phyloP scores from a whole-genome alignment of 192 early-diverging fungal genomes.

The Umbelopsis ramanniana region DNA sequence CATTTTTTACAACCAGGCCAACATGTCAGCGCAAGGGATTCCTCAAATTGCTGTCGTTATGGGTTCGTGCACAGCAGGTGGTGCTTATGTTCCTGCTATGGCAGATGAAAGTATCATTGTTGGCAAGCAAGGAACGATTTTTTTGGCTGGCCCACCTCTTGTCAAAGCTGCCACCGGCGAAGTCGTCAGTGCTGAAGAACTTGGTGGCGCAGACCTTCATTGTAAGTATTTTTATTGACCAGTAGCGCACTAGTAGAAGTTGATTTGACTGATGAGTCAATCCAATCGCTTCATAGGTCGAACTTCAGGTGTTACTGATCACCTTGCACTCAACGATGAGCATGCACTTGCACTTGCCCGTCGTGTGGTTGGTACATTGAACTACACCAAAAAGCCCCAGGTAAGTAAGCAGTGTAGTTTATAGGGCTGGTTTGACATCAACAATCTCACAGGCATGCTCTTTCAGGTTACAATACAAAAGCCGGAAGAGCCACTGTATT shows the following conservation, averaged over 20 bases:
- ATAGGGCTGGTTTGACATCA: not conserved
- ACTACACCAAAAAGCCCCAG: slow-evolving; percentile 70
- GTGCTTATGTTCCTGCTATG: slow-evolving; percentile 98
- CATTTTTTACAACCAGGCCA: slow-evolving; percentile 94
- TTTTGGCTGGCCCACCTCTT: slow-evolving; percentile 94
- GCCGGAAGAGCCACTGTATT: slow-evolving; percentile 82
- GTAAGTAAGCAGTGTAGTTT: slow-evolving; percentile 35
- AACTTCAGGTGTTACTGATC: slow-evolving; percentile 95
- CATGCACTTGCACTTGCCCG: slow-evolving; percentile 87
- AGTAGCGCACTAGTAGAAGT: not conserved
- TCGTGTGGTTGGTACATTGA: slow-evolving; percentile 85
- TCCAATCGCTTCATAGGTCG: slow-evolving; percentile 41
- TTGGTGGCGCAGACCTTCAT: slow-evolving; percentile 96
- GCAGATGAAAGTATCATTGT: slow-evolving; percentile 98
- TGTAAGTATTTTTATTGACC: slow-evolving; percentile 56
- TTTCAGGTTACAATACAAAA: slow-evolving; percentile 48
- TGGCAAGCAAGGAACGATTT: slow-evolving; percentile 93
- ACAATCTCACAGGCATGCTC: not conserved
- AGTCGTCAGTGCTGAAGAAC: slow-evolving; percentile 88
- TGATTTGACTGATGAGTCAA: not conserved
- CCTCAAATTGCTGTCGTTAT: slow-evolving; percentile 98
- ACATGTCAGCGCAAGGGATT: slow-evolving; percentile 77
- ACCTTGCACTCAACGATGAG: slow-evolving; percentile 84
- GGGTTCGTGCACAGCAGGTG: slow-evolving; percentile 96
- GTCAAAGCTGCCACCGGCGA: slow-evolving; percentile 97